Conservation (phyloP, 192 early-diverging fungal species). For the Diversispora epigaea region DNA sequence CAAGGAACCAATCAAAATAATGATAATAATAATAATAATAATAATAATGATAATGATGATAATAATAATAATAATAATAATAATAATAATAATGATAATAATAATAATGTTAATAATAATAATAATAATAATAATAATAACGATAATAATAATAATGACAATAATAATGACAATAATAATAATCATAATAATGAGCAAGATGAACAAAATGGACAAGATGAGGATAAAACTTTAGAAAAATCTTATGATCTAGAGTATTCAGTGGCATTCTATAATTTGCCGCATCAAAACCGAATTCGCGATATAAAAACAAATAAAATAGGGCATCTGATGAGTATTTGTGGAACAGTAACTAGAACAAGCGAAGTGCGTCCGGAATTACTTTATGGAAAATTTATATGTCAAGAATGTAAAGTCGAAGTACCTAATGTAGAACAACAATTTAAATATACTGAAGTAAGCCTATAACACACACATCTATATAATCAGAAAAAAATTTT, state of each 20-base stretch:
- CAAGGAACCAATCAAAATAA: too few species aligned
- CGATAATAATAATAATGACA: too few species aligned
- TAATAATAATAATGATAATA: too few species aligned
- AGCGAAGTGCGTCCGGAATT: slow-evolving; percentile 97
- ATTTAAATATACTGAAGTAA: slow-evolving; percentile 92
- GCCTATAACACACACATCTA: not conserved
- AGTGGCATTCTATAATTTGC: slow-evolving; percentile 68
- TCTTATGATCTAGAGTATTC: slow-evolving; percentile 69
- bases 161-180: not conserved
- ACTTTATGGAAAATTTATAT: slow-evolving; percentile 85
- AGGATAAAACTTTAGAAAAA: slow-evolving; percentile 6
- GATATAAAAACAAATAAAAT: slow-evolving; percentile 81
- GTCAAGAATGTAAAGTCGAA: slow-evolving; percentile 76
- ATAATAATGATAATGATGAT: too few species aligned
- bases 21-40: too few species aligned
- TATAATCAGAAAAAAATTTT: slow-evolving; percentile 22
- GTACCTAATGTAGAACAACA: slow-evolving; percentile 90
- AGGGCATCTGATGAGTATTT: slow-evolving; percentile 77
- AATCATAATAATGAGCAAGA: not conserved
- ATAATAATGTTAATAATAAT: too few species aligned
- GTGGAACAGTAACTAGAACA: slow-evolving; percentile 95
- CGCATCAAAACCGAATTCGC: slow-evolving; percentile 66
- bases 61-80: too few species aligned
- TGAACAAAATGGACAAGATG: slow-evolving; percentile 28
- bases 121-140: too few species aligned